Conservation (phyloP, 306 rosid species). For the Hylodesmum podocarpum region DNA sequence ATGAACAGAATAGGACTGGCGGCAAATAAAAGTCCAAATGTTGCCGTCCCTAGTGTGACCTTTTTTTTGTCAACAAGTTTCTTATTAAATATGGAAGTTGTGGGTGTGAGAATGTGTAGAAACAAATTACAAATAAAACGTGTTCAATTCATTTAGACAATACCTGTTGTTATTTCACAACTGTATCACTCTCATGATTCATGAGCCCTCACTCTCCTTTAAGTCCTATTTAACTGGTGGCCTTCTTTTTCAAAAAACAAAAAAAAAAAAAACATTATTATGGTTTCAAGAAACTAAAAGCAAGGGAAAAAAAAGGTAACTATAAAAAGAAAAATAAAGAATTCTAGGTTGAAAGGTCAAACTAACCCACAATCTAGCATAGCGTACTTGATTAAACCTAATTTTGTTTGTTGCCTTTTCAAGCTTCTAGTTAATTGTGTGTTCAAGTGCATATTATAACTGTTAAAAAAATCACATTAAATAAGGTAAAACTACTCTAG, state of each 20-base stretch:
- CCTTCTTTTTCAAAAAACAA: background rate
- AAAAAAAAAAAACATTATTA: background rate
- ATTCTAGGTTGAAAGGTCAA: conserved; percentile 17
- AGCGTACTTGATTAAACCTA: background rate
- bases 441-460: background rate
- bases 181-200: background rate
- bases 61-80: background rate
- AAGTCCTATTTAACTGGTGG: background rate
- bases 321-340: background rate
- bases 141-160: conserved; percentile 70
- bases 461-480: background rate
- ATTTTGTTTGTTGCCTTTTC: background rate
- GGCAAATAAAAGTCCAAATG: conserved; percentile 26
- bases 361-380: conserved; percentile 14
- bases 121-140: conserved; percentile 24
- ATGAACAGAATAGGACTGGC: conserved; percentile 21
- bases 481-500: background rate
- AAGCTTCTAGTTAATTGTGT: background rate
- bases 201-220: too few relatives aligned
- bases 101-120: background rate
- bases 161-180: background rate
- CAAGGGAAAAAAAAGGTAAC: background rate
- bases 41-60: conserved; percentile 34
- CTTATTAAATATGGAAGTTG: background rate
- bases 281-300: background rate